Evolutionary conservation across 495 filamentous ascomycete species (phyloP).

Genomic region (Xylaria scruposa): DNA sequence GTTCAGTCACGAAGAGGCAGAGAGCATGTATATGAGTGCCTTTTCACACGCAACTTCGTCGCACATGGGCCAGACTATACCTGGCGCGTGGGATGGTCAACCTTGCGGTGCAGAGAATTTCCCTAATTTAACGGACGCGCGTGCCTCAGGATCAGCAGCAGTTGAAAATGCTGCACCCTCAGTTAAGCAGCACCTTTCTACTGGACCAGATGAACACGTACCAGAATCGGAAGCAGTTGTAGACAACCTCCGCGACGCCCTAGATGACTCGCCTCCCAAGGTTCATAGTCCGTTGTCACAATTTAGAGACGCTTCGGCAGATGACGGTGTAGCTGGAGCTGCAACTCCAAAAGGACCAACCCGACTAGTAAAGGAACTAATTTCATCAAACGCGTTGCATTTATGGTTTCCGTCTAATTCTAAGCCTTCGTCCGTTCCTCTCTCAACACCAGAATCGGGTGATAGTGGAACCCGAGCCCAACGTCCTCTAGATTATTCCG

Average conservation of each 20-base stretch:
- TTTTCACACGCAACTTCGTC: constrained; percentile 50
- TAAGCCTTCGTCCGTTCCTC: constrained; percentile 27
- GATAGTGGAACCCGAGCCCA: not conserved
- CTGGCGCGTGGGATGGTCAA: constrained; percentile 65
- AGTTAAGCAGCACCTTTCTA: not conserved
- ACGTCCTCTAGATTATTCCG: constrained; percentile 38
- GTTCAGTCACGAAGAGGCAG: constrained; percentile 89
- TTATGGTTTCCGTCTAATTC: constrained; percentile 54
- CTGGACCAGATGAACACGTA: constrained; percentile 1
- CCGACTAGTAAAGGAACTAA: constrained; percentile 54
- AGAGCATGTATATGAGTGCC: constrained; percentile 90
- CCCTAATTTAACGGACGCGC: constrained; percentile 16
- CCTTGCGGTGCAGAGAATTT: constrained; percentile 30
- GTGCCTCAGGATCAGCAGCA: not conserved
- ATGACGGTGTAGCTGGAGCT: constrained; percentile 44
- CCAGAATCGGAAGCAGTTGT: constrained; percentile 4
- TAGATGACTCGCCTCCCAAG: constrained; percentile 14
- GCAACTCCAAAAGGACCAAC: constrained; percentile 56
- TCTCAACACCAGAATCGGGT: not conserved
- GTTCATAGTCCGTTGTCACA: not conserved
- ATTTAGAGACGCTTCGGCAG: constrained; percentile 27
- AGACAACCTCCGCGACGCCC: constrained; percentile 35
- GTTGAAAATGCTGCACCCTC: not conserved
- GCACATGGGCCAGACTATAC: constrained; percentile 58
- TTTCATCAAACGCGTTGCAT: constrained; percentile 49